Percentiles rank a stretch among this genome's conserved stretches.
Conservation (phyloP, 352 stramenopile species). For the Phytophthora uliginosa region DNA sequence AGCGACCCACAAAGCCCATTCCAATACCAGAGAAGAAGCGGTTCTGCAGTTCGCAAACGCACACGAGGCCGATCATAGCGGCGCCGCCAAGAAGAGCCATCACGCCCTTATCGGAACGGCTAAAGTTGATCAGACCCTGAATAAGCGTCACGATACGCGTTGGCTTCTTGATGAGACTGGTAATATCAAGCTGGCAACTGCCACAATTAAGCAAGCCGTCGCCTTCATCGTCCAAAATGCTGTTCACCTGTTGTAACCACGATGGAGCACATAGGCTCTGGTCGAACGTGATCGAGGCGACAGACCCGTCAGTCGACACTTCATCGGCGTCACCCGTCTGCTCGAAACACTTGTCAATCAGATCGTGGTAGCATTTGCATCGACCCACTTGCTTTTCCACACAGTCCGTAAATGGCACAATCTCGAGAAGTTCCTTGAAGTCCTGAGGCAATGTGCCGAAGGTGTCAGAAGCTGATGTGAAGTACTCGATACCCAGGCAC, state of each 20-base stretch:
- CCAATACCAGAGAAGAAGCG: constrained; percentile 80
- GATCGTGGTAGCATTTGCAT: constrained; percentile 61
- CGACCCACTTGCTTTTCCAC: constrained; percentile 47
- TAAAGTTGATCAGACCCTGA: constrained; percentile 59
- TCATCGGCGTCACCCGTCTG: constrained; percentile 55
- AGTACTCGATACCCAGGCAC: constrained; percentile 69
- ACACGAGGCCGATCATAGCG: constrained; percentile 72
- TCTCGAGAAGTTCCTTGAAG: constrained; percentile 72
- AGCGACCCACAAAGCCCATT: constrained; percentile 81
- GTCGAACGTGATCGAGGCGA: constrained; percentile 52
- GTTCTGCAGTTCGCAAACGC: constrained; percentile 76
- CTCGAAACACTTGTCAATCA: constrained; percentile 53
- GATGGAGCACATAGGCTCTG: constrained; percentile 63
- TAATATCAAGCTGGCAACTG: constrained; percentile 77
- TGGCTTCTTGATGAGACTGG: constrained; percentile 63
- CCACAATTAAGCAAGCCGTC: constrained; percentile 77
- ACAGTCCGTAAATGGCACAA: constrained; percentile 55
- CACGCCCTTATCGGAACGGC: constrained; percentile 39
- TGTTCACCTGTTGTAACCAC: constrained; percentile 57
- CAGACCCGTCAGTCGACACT: constrained; percentile 38
- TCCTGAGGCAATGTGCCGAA: constrained; percentile 78
- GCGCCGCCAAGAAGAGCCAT: constrained; percentile 50
- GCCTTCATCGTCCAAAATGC: constrained; percentile 59
- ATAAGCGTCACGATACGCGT: constrained; percentile 62
- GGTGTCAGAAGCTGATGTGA: constrained; percentile 46